These are phyloP conservation scores for Lepidium didymum DNA, from an alignment of 345 rosid genomes.

Conservation along the genomic window DNA sequence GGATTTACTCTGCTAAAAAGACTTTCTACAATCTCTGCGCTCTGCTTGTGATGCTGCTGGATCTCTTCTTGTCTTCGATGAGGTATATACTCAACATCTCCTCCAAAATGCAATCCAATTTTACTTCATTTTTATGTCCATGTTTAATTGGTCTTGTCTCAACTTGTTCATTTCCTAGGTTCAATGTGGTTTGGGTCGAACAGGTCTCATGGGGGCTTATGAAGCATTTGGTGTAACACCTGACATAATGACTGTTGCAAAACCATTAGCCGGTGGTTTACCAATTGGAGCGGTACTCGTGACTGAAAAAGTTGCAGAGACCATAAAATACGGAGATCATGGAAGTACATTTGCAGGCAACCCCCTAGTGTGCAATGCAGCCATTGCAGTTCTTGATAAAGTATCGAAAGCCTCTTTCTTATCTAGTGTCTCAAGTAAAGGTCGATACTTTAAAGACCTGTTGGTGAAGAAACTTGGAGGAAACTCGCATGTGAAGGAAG, in stretches of 20 bases:
- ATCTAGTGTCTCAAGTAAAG: slow-evolving; percentile 59
- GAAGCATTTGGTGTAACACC: slow-evolving; percentile 60
- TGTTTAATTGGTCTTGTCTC: not conserved
- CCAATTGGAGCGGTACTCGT: slow-evolving; percentile 80
- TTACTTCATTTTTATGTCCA: not conserved
- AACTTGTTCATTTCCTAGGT: slow-evolving; percentile 29
- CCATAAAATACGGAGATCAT: slow-evolving; percentile 69
- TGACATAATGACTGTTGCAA: slow-evolving; percentile 91
- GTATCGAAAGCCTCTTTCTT: slow-evolving; percentile 66
- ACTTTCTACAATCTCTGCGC: slow-evolving; percentile 72
- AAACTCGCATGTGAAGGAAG: slow-evolving; percentile 67
- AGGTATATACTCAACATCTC: slow-evolving; percentile 37
- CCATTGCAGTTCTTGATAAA: slow-evolving; percentile 60
- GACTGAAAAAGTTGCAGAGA: slow-evolving; percentile 67
- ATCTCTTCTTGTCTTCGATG: slow-evolving; percentile 82
- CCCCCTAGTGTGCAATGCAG: slow-evolving; percentile 68
- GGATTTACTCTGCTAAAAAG: slow-evolving; percentile 67
- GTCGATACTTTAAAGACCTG: slow-evolving; percentile 50
- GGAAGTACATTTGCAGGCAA: slow-evolving; percentile 93
- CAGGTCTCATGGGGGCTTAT: slow-evolving; percentile 78
- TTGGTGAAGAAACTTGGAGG: slow-evolving; percentile 53
- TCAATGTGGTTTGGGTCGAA: slow-evolving; percentile 85
- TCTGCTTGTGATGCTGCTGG: slow-evolving; percentile 73
- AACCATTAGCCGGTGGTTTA: slow-evolving; percentile 94
- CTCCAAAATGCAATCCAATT: not conserved